Evolutionary conservation across 352 stramenopile genomes (phyloP), one percentile per base, ranked within the genome.

Genomic region (Phytophthora aleatoria): DNA sequence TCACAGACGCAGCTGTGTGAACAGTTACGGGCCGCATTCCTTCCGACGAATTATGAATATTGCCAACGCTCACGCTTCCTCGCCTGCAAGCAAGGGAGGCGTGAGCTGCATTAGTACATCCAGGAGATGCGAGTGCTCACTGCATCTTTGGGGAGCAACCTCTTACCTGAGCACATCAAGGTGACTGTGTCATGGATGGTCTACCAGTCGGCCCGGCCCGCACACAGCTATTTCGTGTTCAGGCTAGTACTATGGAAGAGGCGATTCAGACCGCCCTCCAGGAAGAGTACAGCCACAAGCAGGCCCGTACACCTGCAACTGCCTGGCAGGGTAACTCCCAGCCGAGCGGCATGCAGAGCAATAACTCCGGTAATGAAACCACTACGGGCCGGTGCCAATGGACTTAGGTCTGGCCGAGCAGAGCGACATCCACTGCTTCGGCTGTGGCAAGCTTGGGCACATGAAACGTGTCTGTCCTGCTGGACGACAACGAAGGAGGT

Each of bases 41-140:
- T 62, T 38, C 69, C 64, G 30, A 53, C 63, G 28, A 67, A 76
- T 35, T 50, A 64, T 20, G 51, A 53, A 3, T 64, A 67, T 54
- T 57, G 57, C 8, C 61, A 67, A 47, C 61, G 61, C 1, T 66
- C 41, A 35, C 55, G 44, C n/a, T 78, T 73, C 35, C 66, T 73
- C 9, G 31, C 50, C 5, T 65, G 53, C 26, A 54, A 57, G 8
- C 65, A 75, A 64, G 54, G 58, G 16, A 59, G 67, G 16, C 45
- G 51, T 20, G 56, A 68, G 1, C 26, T 67, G 16, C 55, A 56
- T n/a, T 20, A 56, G 24, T 56, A 56, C 47, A 52, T 52, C 47
- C 47, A 52, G 7, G 47, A 41, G 47, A 28, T 56, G 20, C 20
- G 13, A 2, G 50, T 47, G 2, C 49, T 55, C 16, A 36, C 49